A percentile compares a stretch with the other conserved stretches of the same genome.
Evolutionary conservation across 129 eudicot genomes (phyloP).

Genomic region (Centaurea solstitialis): DNA sequence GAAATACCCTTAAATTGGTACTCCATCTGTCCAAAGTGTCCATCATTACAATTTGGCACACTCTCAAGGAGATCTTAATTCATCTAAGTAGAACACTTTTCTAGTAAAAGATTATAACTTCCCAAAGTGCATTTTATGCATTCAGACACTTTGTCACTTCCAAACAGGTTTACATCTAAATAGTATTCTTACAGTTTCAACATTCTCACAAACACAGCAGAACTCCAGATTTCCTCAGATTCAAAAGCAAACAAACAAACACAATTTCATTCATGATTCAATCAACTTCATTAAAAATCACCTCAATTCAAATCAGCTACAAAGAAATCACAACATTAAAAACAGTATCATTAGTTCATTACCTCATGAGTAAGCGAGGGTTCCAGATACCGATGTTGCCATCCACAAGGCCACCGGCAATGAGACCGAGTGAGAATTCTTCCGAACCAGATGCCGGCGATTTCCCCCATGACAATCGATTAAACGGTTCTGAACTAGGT

Average conservation of each 20-base stretch:
- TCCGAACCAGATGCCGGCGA: constrained; percentile 43
- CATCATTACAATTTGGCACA: not conserved
- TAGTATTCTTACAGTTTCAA: not conserved
- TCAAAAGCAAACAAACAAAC: not conserved
- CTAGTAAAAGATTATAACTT: not conserved
- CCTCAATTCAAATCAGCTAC: constrained; percentile 9
- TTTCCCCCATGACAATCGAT: constrained; percentile 78
- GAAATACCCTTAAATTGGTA: not conserved
- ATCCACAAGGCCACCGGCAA: constrained; percentile 88
- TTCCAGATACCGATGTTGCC: constrained; percentile 88
- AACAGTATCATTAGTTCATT: too few species aligned
- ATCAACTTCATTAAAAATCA: not conserved
- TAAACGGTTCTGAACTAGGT: constrained; percentile 75
- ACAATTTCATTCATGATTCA: not conserved
- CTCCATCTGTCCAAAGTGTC: not conserved
- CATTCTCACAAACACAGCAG: not conserved
- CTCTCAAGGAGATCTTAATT: not conserved
- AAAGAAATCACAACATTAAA: constrained; percentile 1
- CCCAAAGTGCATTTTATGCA: not conserved
- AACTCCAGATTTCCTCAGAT: constrained; percentile 10
- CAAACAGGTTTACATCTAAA: not conserved
- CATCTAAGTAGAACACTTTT: not conserved
- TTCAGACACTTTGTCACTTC: not conserved
- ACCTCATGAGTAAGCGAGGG: constrained; percentile 64
- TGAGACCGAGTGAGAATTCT: constrained; percentile 64